Evolutionary conservation across 139 green algal genomes (phyloP).

Genomic region (Spirogloea muscicola): DNA sequence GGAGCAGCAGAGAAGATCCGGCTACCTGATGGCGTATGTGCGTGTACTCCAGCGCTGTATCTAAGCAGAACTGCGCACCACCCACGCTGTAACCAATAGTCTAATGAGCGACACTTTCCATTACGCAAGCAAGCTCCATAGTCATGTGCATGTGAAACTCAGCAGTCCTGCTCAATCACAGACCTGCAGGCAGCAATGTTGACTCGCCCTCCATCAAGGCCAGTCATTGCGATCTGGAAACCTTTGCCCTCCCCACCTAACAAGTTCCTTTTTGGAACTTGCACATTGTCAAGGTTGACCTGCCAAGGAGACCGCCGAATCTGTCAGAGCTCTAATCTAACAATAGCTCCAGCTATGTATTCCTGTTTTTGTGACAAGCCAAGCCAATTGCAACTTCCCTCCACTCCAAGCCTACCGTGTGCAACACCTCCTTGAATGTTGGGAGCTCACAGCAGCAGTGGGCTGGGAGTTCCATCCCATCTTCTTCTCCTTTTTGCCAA

Average conservation of each 20-base stretch:
- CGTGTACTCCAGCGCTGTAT: slow-evolving; percentile 58
- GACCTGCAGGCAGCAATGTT: slow-evolving; percentile 74
- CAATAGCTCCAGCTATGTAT: not conserved
- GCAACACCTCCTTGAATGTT: not conserved
- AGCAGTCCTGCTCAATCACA: not conserved
- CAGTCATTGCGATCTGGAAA: slow-evolving; percentile 75
- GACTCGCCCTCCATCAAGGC: slow-evolving; percentile 71
- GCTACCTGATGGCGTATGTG: slow-evolving; percentile 25
- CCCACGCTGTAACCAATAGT: slow-evolving; percentile 56
- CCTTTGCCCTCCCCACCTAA: slow-evolving; percentile 66
- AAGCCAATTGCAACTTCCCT: not conserved
- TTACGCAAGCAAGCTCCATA: not conserved
- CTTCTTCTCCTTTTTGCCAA: slow-evolving; percentile 74
- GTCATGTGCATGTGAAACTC: not conserved
- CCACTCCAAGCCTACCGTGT: not conserved
- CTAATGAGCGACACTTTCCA: not conserved
- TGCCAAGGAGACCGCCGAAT: not conserved
- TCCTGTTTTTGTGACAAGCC: not conserved
- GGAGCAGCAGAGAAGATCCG: not conserved
- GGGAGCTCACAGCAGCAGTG: slow-evolving; percentile 47
- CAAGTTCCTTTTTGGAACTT: slow-evolving; percentile 50
- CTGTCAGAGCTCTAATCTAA: not conserved
- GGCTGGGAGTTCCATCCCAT: slow-evolving; percentile 80
- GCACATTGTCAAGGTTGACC: slow-evolving; percentile 61
- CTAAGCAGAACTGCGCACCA: slow-evolving; percentile 66